Conservation (phyloP, 352 stramenopile species). For the Globisporangium middletonii region DNA sequence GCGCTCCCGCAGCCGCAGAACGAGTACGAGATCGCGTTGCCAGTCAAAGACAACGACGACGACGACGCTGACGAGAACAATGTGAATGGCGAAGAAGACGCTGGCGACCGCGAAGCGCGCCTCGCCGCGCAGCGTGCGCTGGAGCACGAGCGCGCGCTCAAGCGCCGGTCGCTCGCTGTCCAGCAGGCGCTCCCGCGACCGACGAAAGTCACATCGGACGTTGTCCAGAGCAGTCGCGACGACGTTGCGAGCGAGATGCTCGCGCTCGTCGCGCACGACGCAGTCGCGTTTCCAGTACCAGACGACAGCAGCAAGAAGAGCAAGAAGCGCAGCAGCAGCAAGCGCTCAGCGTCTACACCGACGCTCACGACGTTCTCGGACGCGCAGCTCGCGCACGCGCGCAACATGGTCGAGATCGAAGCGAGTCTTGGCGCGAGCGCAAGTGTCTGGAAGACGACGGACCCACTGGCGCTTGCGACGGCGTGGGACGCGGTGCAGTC, state of each 20-base stretch:
- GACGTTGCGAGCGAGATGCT: conserved; percentile 61
- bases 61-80: conserved; percentile 15
- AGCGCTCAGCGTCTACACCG: conserved; percentile 20
- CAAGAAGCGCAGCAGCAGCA: conserved; percentile 73
- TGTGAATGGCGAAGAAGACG: conserved; percentile 47
- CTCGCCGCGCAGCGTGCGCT: conserved; percentile 37
- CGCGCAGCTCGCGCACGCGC: conserved; percentile 50
- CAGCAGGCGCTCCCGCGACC: conserved; percentile 70
- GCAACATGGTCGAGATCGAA: conserved; percentile 79
- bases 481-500: conserved; percentile 40
- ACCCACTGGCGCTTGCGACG: conserved; percentile 12
- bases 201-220: conserved; percentile 38
- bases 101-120: conserved; percentile 72
- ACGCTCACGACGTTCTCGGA: conserved; percentile 47
- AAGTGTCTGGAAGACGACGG: conserved; percentile 34
- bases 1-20: conserved; percentile 75
- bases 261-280: conserved; percentile 57
- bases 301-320: conserved; percentile 14
- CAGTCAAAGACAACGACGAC: conserved; percentile 43
- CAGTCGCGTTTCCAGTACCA: conserved; percentile 34
- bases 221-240: conserved; percentile 37
- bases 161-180: conserved; percentile 57
- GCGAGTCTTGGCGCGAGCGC: conserved; percentile 34
- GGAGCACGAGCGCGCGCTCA: conserved; percentile 51
- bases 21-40: conserved; percentile 79